Percentiles rank a stretch among this genome's conserved stretches.
These are phyloP conservation scores for Diutina siamensis DNA, from an alignment of 1,139 yeast species.

Conservation along the genomic window DNA sequence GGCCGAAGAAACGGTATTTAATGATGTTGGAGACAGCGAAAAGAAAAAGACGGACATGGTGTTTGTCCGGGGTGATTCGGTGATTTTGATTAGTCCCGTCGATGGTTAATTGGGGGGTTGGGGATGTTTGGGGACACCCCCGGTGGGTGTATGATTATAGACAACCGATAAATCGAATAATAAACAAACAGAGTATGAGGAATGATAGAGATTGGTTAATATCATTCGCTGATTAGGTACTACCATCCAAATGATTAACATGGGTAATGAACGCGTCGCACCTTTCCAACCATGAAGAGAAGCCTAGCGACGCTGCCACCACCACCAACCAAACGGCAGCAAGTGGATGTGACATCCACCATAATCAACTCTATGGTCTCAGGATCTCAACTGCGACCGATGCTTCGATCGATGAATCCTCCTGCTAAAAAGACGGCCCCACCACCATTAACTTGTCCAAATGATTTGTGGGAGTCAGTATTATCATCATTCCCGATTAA, in stretches of 20 bases:
- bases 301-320: too few species aligned
- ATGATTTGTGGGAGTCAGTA: not conserved
- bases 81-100: conserved; percentile 57
- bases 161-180: not conserved
- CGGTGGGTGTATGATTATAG: not conserved
- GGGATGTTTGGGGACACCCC: not conserved
- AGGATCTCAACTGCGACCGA: too few species aligned
- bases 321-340: too few species aligned
- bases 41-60: conserved; percentile 73
- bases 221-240: too few species aligned
- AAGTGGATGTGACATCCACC: too few species aligned
- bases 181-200: not conserved
- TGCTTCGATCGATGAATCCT: not conserved
- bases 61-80: conserved; percentile 93
- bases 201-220: not conserved
- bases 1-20: conserved; percentile 73
- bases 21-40: conserved; percentile 31
- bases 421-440: not conserved
- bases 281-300: too few species aligned
- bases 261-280: too few species aligned
- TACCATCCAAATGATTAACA: too few species aligned
- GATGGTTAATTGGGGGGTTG: conserved; percentile 6
- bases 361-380: too few species aligned
- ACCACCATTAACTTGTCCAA: not conserved
- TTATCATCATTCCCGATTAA: not conserved